Conservation (phyloP, 2,329 filamentous ascomycete genomes). For the Ophiostoma tasmaniense region DNA sequence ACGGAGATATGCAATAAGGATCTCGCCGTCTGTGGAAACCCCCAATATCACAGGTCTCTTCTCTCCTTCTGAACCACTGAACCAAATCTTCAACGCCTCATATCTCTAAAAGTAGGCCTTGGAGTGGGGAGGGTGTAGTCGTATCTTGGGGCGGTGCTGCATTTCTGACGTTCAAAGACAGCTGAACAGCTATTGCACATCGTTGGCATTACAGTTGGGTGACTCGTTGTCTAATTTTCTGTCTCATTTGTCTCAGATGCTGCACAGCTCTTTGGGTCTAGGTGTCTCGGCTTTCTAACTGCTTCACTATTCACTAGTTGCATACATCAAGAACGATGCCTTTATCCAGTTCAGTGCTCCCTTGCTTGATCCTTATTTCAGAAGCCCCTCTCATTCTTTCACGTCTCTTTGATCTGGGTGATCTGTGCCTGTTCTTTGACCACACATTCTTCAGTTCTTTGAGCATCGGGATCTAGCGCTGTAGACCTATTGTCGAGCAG, state of each 20-base stretch:
- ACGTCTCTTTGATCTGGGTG: no score
- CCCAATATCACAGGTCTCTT: neutral
- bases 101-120: neutral
- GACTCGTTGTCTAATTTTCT: neutral
- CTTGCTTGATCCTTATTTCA: neutral
- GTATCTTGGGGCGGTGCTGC: neutral
- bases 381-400: neutral
- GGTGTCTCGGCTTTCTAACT: neutral
- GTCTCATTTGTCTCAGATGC: slow-evolving; percentile 5
- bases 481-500: neutral
- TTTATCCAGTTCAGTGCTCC: neutral
- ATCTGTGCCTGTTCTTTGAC: no score
- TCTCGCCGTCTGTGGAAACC: neutral
- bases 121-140: neutral
- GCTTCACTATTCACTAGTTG: neutral
- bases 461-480: neutral
- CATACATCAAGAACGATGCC: neutral
- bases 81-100: neutral
- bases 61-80: neutral
- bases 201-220: neutral
- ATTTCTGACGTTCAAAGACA: neutral
- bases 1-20: neutral
- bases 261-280: neutral
- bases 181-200: no score
- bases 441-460: no score